Base-by-base conservation (phyloP, 345 rosid genomes). In the Syzygium jambos region DNA sequence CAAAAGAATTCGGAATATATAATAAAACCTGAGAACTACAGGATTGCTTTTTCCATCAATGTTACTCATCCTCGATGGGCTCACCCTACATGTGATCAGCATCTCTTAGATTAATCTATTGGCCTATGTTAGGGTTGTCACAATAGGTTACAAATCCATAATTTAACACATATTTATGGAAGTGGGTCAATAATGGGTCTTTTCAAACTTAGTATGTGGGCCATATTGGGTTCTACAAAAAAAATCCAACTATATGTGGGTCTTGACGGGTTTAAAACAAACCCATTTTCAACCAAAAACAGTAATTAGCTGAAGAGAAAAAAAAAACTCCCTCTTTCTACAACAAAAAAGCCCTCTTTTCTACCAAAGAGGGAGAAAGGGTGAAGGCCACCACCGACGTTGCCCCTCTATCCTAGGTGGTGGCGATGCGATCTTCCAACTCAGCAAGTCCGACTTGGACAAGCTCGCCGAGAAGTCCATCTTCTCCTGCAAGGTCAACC, bases 361-460 rank as follows among this genome's bases (percentile, higher is more conserved):
- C 34, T 61, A 27, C 34, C 13, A 61, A 1, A 61, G 73, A 61
- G 73, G n/a, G 68, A 61, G 17, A 61, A n/a, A 61, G 4, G 34
- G 73, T 2, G 7, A 29, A 61, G 65, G 27, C 13, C 6, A 5
- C 29, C 3, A 4, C n/a, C n/a, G 2, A 25, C 65, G 3, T 7
- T 21, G 22, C 22, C 59, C 8, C 59, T 21, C 59, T 55, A 87
- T 87, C 59, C 73, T 84, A 14, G 93, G 89, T 38, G 82, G 92
- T 51, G 85, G 91, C 6, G 94, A 94, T 43, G 98, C 96, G 11
- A 93, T 96, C 38, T 96, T 97, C 89, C 97, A 97, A 61, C 96
- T 97, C 88, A 89, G 93, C 86, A 92, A 87, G 88, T 87, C 94
- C 34, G 95, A 95, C 86, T 91, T 96, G 25, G 91, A 93, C 84